phyloP scores from a whole-genome alignment of 352 stramenopile species.

The Phytopythium aichiense region DNA sequence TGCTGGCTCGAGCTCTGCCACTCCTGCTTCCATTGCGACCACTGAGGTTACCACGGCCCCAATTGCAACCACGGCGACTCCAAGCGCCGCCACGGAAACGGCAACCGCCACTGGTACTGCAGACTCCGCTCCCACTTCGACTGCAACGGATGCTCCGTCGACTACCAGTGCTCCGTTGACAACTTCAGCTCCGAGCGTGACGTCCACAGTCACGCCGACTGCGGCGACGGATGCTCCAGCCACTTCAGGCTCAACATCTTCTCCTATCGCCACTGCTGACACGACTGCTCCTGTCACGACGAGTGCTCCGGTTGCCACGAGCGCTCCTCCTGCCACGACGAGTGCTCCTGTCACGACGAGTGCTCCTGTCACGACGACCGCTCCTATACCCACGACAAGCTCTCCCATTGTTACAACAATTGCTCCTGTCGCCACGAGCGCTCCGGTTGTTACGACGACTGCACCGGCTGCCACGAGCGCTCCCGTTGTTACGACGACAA shows the following conservation, averaged over 20 bases:
- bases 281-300: not conserved
- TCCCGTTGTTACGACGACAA: no score
- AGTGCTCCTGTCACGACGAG: no score
- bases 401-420: no score
- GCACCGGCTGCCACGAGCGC: no score
- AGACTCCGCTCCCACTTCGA: not conserved
- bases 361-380: no score
- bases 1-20: conserved; percentile 2
- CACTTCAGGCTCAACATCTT: not conserved
- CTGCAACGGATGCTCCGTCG: not conserved
- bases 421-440: no score
- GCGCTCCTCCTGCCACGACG: no score
- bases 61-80: not conserved
- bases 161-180: not conserved
- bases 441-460: no score
- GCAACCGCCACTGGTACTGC: not conserved
- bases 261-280: not conserved
- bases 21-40: not conserved
- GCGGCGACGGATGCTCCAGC: conserved; percentile 2
- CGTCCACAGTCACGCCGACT: not conserved
- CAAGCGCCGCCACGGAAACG: not conserved
- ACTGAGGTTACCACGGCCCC: conserved; percentile 4
- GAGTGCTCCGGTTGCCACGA: no score
- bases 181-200: not conserved
- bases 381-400: no score